Evolutionary conservation across 2,329 filamentous ascomycete genomes (phyloP).

Genomic region (Scytalidium lignicola): DNA sequence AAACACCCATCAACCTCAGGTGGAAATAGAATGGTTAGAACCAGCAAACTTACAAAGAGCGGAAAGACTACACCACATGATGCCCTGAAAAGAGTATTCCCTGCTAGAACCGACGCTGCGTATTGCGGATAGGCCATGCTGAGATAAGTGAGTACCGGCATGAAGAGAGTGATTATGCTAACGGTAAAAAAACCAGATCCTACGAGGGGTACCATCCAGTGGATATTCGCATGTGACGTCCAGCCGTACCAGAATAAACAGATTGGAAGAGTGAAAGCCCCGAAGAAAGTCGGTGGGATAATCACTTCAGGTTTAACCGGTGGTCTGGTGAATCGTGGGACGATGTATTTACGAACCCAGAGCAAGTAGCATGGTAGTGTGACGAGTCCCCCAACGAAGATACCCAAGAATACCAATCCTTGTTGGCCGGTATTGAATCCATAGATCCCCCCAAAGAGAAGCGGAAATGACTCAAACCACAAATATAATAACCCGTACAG

Average conservation of each 20-base stretch:
- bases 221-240: constrained; percentile 43
- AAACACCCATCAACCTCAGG: constrained; percentile 47
- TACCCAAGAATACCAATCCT: constrained; percentile 53
- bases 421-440: constrained; percentile 49
- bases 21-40: background rate
- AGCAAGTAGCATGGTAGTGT: constrained; percentile 40
- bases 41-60: constrained; percentile 5
- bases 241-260: constrained; percentile 55
- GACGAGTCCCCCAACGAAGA: constrained; percentile 48
- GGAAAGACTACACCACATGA: constrained; percentile 31
- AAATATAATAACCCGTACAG: constrained; percentile 55
- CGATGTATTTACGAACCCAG: constrained; percentile 31
- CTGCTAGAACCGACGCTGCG: constrained; percentile 52
- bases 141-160: constrained; percentile 54
- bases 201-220: constrained; percentile 50
- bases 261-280: constrained; percentile 44
- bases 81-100: constrained; percentile 51
- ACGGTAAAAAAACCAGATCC: constrained; percentile 47
- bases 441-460: constrained; percentile 54
- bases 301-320: constrained; percentile 44
- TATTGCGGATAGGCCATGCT: constrained; percentile 47
- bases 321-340: constrained; percentile 40
- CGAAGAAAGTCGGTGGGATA: constrained; percentile 47
- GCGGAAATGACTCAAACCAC: constrained; percentile 59
- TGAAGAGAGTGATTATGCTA: constrained; percentile 50